phyloP scores from a whole-genome alignment of 768 basidiomycete genomes.

The Fistulinella prunicolor region DNA sequence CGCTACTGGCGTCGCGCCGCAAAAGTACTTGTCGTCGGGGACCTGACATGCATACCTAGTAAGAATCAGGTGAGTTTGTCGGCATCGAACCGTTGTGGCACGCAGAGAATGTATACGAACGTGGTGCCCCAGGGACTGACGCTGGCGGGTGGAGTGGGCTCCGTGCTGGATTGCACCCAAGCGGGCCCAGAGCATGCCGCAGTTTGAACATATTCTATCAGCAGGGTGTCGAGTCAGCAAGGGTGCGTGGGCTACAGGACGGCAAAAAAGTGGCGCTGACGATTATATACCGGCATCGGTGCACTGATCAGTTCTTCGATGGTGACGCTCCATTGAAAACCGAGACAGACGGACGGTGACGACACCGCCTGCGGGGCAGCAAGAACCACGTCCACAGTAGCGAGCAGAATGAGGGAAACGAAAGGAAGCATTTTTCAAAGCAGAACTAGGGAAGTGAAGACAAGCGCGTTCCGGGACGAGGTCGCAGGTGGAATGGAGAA shows the following conservation, averaged over 20 bases:
- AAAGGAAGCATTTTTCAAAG: conserved; percentile 8
- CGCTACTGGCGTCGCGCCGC: conserved; percentile 4
- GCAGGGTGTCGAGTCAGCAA: neutral
- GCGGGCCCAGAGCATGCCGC: conserved; percentile 13
- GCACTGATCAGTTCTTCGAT: conserved; percentile 2
- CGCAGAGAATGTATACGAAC: too few species aligned
- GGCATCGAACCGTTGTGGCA: too few species aligned
- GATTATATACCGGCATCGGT: conserved; percentile 14
- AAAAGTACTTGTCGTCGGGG: conserved; percentile 10
- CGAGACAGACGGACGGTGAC: conserved; percentile 5
- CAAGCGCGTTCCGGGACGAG: conserved; percentile 1
- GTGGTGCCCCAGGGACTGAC: conserved; percentile 7
- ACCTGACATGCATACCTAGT: conserved; percentile 15
- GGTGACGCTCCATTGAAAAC: conserved; percentile 17
- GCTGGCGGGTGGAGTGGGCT: conserved; percentile 13
- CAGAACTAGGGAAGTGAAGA: neutral
- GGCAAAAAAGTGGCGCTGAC: conserved; percentile 1
- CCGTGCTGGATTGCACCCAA: conserved; percentile 16
- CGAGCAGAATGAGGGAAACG: neutral
- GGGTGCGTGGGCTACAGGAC: neutral
- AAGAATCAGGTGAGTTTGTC: neutral
- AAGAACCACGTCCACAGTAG: neutral
- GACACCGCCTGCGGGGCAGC: neutral
- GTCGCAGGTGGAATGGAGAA: neutral
- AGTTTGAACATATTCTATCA: conserved; percentile 11